Evolutionary conservation across 2,329 filamentous ascomycete genomes (phyloP).

Genomic region (Colletotrichum aenigma): DNA sequence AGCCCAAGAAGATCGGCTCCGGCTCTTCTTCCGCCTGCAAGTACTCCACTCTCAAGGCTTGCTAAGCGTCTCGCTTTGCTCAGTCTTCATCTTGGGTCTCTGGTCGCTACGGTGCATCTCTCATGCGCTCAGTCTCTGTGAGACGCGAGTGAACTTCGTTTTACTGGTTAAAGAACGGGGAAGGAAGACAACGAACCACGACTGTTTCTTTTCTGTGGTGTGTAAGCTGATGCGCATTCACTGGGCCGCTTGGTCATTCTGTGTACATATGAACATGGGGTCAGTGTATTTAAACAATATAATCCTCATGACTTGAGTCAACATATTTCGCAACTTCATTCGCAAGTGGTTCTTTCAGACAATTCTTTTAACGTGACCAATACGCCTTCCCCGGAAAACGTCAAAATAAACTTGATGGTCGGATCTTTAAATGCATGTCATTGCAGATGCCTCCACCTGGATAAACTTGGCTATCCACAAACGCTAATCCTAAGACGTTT

Average conservation of each 20-base stretch:
- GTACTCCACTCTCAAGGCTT: constrained; percentile 16
- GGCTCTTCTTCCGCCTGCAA: constrained; percentile 2
- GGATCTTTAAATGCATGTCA: background rate
- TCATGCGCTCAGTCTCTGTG: background rate
- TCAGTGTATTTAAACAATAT: constrained; percentile 12
- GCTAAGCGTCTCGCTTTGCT: constrained; percentile 9
- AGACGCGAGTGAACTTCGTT: constrained; percentile 2
- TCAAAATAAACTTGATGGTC: background rate
- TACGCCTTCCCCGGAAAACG: background rate
- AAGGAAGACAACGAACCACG: background rate
- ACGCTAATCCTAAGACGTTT: background rate
- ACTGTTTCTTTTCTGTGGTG: constrained; percentile 8
- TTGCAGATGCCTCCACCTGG: background rate
- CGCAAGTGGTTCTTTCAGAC: background rate
- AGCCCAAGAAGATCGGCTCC: constrained; percentile 17
- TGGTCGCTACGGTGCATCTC: background rate
- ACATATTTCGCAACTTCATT: background rate
- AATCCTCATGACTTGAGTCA: constrained; percentile 7
- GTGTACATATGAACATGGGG: constrained; percentile 17
- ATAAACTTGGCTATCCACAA: background rate
- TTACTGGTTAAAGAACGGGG: constrained; percentile 5
- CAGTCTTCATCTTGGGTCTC: background rate
- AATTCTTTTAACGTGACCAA: too few relatives aligned
- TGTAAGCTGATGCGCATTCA: constrained; percentile 13
- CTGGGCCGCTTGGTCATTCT: constrained; percentile 9